Evolutionary conservation across 192 early-diverging fungal species (phyloP), one percentile per base, ranked within the genome.

Genomic region (Podila horticola): DNA sequence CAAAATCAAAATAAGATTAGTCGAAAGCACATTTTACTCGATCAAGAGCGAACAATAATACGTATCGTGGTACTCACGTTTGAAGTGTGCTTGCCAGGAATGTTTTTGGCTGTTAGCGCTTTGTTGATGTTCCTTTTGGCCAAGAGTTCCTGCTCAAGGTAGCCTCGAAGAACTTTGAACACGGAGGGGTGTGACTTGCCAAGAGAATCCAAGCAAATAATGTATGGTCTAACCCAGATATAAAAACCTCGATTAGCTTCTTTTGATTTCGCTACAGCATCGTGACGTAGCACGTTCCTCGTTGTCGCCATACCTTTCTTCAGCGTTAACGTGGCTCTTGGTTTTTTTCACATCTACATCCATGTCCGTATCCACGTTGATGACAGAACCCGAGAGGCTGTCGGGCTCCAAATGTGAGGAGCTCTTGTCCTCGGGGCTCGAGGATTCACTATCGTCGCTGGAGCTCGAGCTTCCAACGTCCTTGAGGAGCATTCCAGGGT

Each of bases 401-500:
- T 55, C 52, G 20, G n/a, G 52, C 52, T 55, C 52, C n/a, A 55
- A 17, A 13, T 17, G 41, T 45, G 41, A 45, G 41, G 41, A 17
- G 41, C 15, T 55, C 52, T 24, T 55, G 17, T 24, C 52, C 52
- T n/a, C 52, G 24, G 52, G 8, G 41, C 41, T 45, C 11, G 41
- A 45, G 13, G 41, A 45, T 17, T 45, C 41, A 13, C 41, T 55
- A 22, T 55, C 52, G 11, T n/a, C 20, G 50, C n/a, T 17, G n/a
- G 52, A 55, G 52, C 52, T 55, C n/a, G 52, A 55, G 8, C 11
- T 22, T 2, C 9, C 52, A 9, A 26, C 9, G 9, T 41, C 57
- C 49, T 71, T 52, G n/a, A 76, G 68, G 6, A 91, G 64, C 13
- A 82, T 69, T 7, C 90, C 87, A 4, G 93, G 90, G 67, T 97